Conservation (phyloP, 1,284 basidiomycete species). For the Ceratobasidium sp. region DNA sequence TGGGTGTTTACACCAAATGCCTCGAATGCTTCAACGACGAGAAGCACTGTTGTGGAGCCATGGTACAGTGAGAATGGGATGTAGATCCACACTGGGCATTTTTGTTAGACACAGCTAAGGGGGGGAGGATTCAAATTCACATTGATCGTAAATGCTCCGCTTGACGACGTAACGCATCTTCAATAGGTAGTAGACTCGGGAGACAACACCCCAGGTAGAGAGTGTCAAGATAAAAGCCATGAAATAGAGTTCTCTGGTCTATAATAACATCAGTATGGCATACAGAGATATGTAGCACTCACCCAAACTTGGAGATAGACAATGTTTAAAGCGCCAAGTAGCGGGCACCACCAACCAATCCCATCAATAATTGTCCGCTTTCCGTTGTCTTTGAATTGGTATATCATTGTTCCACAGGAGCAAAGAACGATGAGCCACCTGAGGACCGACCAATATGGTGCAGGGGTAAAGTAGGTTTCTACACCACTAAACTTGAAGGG, state of each 20-base stretch:
- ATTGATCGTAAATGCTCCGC: too few species aligned
- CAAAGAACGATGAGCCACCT: slow-evolving; percentile 87
- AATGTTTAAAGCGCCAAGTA: slow-evolving; percentile 82
- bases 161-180: slow-evolving; percentile 69
- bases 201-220: slow-evolving; percentile 80
- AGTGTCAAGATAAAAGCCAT: slow-evolving; percentile 84
- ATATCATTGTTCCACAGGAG: slow-evolving; percentile 85
- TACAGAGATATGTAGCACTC: too few species aligned
- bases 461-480: slow-evolving; percentile 88
- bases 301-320: slow-evolving; percentile 86
- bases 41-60: slow-evolving; percentile 91
- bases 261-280: too few species aligned
- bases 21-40: slow-evolving; percentile 86
- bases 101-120: too few species aligned
- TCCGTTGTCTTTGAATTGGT: slow-evolving; percentile 85
- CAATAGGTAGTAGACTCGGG: slow-evolving; percentile 91
- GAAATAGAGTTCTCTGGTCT: slow-evolving; percentile 67
- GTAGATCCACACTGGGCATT: slow-evolving; percentile 68
- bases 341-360: too few species aligned
- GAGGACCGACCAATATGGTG: slow-evolving; percentile 84
- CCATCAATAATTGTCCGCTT: slow-evolving; percentile 79
- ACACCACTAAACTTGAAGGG: too few species aligned
- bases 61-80: slow-evolving; percentile 93
- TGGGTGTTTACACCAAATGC: slow-evolving; percentile 85
- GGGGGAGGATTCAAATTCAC: too few species aligned